These are phyloP conservation scores for Paraglomus occultum DNA, from an alignment of 192 early-diverging fungal species.

Conservation along the genomic window DNA sequence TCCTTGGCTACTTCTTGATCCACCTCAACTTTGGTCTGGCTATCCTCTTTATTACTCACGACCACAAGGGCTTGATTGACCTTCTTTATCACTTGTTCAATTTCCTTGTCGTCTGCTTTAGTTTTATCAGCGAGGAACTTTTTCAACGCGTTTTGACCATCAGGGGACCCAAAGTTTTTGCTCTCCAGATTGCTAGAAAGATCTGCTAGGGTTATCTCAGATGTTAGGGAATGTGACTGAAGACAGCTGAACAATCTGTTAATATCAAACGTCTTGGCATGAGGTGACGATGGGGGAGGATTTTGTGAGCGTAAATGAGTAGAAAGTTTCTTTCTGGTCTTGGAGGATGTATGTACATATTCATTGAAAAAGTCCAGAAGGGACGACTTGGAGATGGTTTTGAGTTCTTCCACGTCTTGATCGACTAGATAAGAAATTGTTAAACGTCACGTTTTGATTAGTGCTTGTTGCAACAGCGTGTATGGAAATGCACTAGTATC, in stretches of 20 bases:
- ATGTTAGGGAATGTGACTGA: constrained; percentile 32
- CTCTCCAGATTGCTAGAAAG: constrained; percentile 34
- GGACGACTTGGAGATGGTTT: constrained; percentile 41
- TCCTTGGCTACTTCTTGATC: neutral
- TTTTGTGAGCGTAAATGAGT: constrained; percentile 66
- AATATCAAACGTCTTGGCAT: constrained; percentile 34
- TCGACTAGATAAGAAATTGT: constrained; percentile 35
- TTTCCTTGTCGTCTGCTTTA: constrained; percentile 33
- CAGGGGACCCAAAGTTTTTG: constrained; percentile 27
- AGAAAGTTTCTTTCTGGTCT: constrained; percentile 58
- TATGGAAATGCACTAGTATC: neutral
- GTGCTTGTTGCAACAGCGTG: constrained; percentile 6
- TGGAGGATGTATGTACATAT: constrained; percentile 54
- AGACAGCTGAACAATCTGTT: constrained; percentile 40
- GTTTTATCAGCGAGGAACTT: constrained; percentile 37
- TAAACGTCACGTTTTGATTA: neutral
- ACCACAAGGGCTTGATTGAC: neutral
- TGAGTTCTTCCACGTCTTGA: constrained; percentile 60
- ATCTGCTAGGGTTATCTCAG: constrained; percentile 31
- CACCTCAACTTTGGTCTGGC: neutral
- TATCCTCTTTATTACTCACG: neutral
- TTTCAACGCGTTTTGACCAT: constrained; percentile 26
- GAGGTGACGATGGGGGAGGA: neutral
- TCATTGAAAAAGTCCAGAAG: constrained; percentile 60
- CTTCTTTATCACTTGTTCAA: constrained; percentile 21